These are phyloP conservation scores for Sporothrix phasma DNA, from an alignment of 2,329 filamentous ascomycete species.

Conservation along the genomic window DNA sequence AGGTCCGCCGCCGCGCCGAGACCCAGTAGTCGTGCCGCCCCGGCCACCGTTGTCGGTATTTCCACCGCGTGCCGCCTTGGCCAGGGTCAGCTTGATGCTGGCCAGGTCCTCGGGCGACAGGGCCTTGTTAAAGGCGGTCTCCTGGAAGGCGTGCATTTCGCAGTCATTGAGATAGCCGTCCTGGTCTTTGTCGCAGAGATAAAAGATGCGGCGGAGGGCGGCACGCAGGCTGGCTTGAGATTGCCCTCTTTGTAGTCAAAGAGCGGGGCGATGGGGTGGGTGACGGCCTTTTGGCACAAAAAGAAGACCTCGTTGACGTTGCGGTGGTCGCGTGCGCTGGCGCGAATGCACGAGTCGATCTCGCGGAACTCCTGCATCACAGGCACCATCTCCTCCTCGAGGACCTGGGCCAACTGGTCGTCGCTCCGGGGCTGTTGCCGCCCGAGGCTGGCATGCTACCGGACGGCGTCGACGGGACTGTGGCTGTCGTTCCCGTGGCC, in stretches of 20 bases:
- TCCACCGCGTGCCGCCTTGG: conserved; percentile 50
- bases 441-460: background rate
- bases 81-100: conserved; percentile 84
- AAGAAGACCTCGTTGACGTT: conserved; percentile 98
- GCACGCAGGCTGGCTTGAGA: conserved; percentile 84
- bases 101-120: conserved; percentile 70
- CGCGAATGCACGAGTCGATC: conserved; percentile 94
- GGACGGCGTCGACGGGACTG: background rate
- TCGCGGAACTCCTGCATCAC: conserved; percentile 98
- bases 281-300: conserved; percentile 95
- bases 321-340: conserved; percentile 81
- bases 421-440: conserved; percentile 30
- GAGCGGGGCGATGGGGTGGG: conserved; percentile 88
- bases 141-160: conserved; percentile 86
- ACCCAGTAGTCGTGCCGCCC: conserved; percentile 31
- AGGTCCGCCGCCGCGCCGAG: background rate
- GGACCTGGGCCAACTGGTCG: conserved; percentile 68
- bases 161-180: conserved; percentile 82
- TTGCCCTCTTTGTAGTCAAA: conserved; percentile 91
- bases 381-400: conserved; percentile 95
- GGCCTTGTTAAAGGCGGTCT: conserved; percentile 83
- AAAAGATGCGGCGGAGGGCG: conserved; percentile 84
- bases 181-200: conserved; percentile 91
- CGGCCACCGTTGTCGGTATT: conserved; percentile 60
- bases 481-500: background rate